Evolutionary conservation across 1,284 basidiomycete species (phyloP).

Genomic region (Sanguinoderma infundibulare): DNA sequence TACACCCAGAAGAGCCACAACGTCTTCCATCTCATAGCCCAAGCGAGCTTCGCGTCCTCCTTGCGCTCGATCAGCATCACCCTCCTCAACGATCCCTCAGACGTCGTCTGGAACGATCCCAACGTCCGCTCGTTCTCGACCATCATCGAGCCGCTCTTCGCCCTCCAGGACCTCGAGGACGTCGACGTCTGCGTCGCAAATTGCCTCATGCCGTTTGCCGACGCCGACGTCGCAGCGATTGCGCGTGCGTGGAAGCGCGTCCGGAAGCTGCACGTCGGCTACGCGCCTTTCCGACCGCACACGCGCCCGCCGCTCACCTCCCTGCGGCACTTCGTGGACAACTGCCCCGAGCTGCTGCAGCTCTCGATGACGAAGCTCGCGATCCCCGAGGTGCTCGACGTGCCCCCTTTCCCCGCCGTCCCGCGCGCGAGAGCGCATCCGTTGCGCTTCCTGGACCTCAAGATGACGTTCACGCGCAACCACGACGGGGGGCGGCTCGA

Average conservation of each 20-base stretch:
- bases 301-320: constrained; percentile 9
- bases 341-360: constrained; percentile 15
- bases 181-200: constrained; percentile 10
- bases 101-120: background rate
- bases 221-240: constrained; percentile 13
- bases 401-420: background rate
- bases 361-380: constrained; percentile 15
- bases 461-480: constrained; percentile 7
- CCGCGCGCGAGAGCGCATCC: constrained; percentile 4
- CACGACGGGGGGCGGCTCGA: background rate
- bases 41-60: constrained; percentile 3
- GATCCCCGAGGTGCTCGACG: constrained; percentile 5
- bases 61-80: constrained; percentile 11
- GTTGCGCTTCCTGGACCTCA: constrained; percentile 9
- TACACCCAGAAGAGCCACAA: background rate
- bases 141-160: constrained; percentile 10
- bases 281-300: constrained; percentile 1
- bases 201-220: background rate
- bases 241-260: constrained; percentile 17
- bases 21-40: constrained; percentile 2
- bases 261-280: constrained; percentile 8
- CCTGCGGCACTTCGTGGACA: constrained; percentile 13
- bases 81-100: background rate
- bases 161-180: constrained; percentile 8
- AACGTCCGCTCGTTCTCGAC: background rate